These are phyloP conservation scores for Trypanosoma cruzi DNA, from an alignment of 208 protist species.

Conservation along the genomic window DNA sequence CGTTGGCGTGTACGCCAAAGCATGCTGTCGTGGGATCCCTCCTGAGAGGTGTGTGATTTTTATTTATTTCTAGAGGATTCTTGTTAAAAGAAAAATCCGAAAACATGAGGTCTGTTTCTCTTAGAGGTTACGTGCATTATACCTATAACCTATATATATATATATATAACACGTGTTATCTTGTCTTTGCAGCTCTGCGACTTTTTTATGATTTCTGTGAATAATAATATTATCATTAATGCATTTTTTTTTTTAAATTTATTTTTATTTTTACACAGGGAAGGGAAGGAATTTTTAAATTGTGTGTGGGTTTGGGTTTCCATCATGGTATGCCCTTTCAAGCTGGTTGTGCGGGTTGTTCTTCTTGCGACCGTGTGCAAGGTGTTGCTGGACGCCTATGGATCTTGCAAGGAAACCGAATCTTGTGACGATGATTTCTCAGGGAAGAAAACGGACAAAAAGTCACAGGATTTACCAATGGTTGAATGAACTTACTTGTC, in stretches of 20 bases:
- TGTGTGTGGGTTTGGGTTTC: too few relatives aligned
- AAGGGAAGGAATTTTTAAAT: too few relatives aligned
- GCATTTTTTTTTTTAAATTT: too few relatives aligned
- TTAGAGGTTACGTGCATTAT: neutral
- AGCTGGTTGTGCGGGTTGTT: neutral
- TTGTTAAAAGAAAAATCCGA: neutral
- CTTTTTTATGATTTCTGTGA: neutral
- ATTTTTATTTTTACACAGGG: too few relatives aligned
- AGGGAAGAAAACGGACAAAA: neutral
- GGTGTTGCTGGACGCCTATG: conserved; percentile 1
- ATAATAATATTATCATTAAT: neutral
- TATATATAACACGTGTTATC: neutral
- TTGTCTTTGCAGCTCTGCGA: neutral
- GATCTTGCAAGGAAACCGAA: conserved; percentile 28
- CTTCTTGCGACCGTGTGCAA: conserved; percentile 1
- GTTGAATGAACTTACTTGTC: neutral
- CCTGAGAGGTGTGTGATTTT: neutral
- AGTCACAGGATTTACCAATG: neutral
- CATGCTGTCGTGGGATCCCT: conserved; percentile 30
- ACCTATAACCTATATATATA: neutral
- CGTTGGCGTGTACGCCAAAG: conserved; percentile 33
- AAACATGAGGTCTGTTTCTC: neutral
- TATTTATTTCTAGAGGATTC: neutral
- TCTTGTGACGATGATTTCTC: neutral
- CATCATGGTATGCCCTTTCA: conserved; percentile 21